phyloP scores from a whole-genome alignment of 306 rosid genomes.

The Gynostemma pentaphyllum region DNA sequence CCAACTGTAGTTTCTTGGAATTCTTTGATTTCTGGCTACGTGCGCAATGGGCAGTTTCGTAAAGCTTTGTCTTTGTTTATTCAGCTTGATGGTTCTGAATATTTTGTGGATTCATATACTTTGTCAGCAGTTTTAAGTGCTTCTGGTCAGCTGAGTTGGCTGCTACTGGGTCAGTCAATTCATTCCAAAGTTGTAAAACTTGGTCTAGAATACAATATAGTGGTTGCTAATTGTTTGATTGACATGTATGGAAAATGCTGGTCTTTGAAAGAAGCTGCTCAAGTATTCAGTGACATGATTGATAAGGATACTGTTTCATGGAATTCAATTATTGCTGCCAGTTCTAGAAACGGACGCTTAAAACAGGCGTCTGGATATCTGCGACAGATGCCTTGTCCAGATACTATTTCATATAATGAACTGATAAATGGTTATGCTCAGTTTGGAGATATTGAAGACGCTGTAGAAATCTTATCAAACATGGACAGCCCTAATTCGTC shows the following conservation, averaged over 20 bases:
- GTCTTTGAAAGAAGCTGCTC: constrained; percentile 21
- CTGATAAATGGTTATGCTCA: constrained; percentile 51
- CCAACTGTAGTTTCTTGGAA: constrained; percentile 51
- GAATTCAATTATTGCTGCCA: constrained; percentile 60
- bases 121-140: constrained; percentile 46
- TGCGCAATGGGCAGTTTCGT: constrained; percentile 28
- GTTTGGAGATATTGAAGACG: constrained; percentile 42
- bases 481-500: constrained; percentile 56
- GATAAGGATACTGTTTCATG: constrained; percentile 49
- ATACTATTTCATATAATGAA: constrained; percentile 50
- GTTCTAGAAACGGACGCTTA: constrained; percentile 35
- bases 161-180: constrained; percentile 37
- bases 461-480: constrained; percentile 27
- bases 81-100: constrained; percentile 26
- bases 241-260: constrained; percentile 77
- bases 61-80: constrained; percentile 30
- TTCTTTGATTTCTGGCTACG: constrained; percentile 53
- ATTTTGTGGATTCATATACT: constrained; percentile 36
- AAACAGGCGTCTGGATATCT: constrained; percentile 33
- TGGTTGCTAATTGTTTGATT: constrained; percentile 58
- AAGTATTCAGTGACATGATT: constrained; percentile 20
- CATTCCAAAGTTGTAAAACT: constrained; percentile 40
- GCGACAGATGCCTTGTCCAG: constrained; percentile 43
- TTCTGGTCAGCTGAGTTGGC: constrained; percentile 31
- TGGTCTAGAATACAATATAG: constrained; percentile 25